Percentiles rank a stretch among this genome's conserved stretches.
Evolutionary conservation across 1,284 basidiomycete species (phyloP).

Genomic region (Cutaneotrichosporon sp.): DNA sequence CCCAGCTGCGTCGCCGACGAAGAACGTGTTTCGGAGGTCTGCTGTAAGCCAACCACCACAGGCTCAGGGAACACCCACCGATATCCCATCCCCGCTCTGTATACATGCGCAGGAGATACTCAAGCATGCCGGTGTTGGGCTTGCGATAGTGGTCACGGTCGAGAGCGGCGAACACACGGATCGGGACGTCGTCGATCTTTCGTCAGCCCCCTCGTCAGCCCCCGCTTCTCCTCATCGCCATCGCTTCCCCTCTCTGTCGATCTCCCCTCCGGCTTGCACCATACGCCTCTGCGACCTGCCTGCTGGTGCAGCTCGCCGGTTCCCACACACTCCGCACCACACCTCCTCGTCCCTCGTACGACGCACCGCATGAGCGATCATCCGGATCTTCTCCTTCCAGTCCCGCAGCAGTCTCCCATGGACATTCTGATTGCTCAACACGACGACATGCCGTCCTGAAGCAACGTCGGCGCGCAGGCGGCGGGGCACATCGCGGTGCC

Average conservation of each 20-base stretch:
- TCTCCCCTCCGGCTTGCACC: no score
- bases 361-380: constrained; percentile 63
- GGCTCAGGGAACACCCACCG: constrained; percentile 51
- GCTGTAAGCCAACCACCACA: constrained; percentile 5
- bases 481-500: constrained; percentile 60
- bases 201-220: not conserved
- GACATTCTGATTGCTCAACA: constrained; percentile 74
- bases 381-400: constrained; percentile 70
- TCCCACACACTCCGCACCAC: not conserved
- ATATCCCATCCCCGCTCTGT: constrained; percentile 58
- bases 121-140: constrained; percentile 83
- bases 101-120: constrained; percentile 62
- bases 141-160: constrained; percentile 67
- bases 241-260: no score
- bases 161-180: constrained; percentile 69
- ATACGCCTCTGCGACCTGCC: no score
- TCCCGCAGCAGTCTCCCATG: constrained; percentile 50
- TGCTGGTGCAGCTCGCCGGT: no score
- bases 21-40: constrained; percentile 68
- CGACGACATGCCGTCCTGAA: constrained; percentile 68
- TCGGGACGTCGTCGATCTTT: constrained; percentile 55
- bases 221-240: no score
- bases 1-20: constrained; percentile 79
- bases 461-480: constrained; percentile 60
- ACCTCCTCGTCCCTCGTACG: not conserved